These are phyloP conservation scores for Raphanus hybrid DNA, from an alignment of 441 rosid species.

Conservation along the genomic window DNA sequence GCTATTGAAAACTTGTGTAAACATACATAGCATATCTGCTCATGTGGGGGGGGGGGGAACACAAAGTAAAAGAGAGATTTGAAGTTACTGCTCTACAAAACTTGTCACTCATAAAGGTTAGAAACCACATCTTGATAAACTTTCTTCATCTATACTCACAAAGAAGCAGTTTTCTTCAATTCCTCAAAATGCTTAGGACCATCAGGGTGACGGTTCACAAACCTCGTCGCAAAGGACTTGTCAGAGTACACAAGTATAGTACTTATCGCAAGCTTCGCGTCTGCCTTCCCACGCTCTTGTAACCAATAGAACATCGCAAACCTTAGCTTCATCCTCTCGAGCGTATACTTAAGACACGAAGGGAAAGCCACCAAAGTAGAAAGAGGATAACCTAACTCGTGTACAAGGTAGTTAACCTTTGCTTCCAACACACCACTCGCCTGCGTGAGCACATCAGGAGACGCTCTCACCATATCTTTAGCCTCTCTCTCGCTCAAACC, in stretches of 20 bases:
- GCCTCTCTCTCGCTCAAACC: slow-evolving; percentile 67
- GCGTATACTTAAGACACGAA: slow-evolving; percentile 55
- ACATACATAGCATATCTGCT: slow-evolving; percentile 18
- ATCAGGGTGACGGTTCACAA: slow-evolving; percentile 62
- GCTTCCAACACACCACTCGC: slow-evolving; percentile 50
- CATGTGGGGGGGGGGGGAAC: no score
- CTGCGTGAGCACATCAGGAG: slow-evolving; percentile 66
- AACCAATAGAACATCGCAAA: slow-evolving; percentile 74
- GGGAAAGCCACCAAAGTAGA: slow-evolving; percentile 59
- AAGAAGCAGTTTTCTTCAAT: slow-evolving; percentile 44
- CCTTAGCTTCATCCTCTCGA: slow-evolving; percentile 58
- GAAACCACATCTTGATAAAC: slow-evolving; percentile 10
- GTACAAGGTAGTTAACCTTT: slow-evolving; percentile 62
- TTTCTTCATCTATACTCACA: slow-evolving; percentile 22
- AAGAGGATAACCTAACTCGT: slow-evolving; percentile 59
- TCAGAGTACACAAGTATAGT: slow-evolving; percentile 58
- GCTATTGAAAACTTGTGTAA: slow-evolving; percentile 7
- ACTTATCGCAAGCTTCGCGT: slow-evolving; percentile 49
- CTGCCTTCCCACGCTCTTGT: slow-evolving; percentile 47
- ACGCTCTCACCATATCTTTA: slow-evolving; percentile 52
- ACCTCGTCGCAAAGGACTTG: slow-evolving; percentile 42
- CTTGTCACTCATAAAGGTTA: background rate
- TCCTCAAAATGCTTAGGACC: slow-evolving; percentile 64
- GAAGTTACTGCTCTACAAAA: slow-evolving; percentile 16
- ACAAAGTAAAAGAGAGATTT: background rate